Percentiles rank a stretch among this genome's conserved stretches.
Conservation (phyloP, 192 early-diverging fungal species). For the Haplosporangium gracile region DNA sequence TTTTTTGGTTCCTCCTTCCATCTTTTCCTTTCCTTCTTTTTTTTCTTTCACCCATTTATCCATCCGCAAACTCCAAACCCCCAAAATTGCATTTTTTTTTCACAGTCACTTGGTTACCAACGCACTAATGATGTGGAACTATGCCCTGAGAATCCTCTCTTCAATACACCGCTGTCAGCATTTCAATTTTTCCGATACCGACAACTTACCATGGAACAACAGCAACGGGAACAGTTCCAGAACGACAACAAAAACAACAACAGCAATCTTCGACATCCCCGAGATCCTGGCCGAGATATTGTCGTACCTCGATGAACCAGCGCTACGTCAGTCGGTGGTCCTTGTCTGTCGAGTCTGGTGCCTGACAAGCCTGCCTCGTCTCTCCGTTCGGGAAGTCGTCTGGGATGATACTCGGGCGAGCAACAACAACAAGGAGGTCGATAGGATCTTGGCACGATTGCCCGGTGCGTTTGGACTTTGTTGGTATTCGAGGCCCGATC, state of each 20-base stretch:
- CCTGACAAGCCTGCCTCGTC: not conserved
- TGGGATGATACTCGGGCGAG: not conserved
- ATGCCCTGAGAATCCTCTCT: not conserved
- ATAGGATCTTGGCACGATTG: not conserved
- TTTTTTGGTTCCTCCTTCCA: not conserved
- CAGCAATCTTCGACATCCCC: not conserved
- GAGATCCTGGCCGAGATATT: not conserved
- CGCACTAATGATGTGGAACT: not conserved
- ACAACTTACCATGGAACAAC: not conserved
- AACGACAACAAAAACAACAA: not conserved
- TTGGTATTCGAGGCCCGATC: not conserved
- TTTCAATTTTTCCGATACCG: conserved; percentile 2
- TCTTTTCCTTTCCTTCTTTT: not conserved
- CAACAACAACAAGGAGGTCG: not conserved
- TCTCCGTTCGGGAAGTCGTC: not conserved
- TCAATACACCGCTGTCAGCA: not conserved
- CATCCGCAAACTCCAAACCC: not conserved
- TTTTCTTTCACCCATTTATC: not conserved
- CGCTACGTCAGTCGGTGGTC: not conserved
- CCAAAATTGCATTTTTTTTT: not conserved
- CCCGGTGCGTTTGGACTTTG: not conserved
- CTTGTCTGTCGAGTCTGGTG: not conserved
- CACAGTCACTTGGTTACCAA: not conserved
- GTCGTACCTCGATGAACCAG: not conserved
- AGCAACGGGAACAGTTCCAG: not conserved